phyloP scores from a whole-genome alignment of 73 alveolate genomes.

The Stentor coeruleus region DNA sequence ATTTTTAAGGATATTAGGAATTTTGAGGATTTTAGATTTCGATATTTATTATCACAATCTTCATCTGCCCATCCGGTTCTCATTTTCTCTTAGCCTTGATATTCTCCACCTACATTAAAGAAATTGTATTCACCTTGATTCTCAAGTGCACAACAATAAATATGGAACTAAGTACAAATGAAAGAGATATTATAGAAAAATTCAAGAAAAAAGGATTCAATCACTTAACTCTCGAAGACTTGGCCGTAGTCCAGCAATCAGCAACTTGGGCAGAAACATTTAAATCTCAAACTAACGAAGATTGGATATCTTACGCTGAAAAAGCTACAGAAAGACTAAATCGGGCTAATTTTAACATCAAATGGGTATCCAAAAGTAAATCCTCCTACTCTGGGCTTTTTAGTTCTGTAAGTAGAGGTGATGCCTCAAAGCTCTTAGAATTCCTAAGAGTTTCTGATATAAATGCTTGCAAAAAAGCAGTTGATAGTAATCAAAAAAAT shows the following conservation, averaged over 20 bases:
- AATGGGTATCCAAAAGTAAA: slow-evolving; percentile 61
- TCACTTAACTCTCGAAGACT: slow-evolving; percentile 74
- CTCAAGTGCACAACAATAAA: too few relatives aligned
- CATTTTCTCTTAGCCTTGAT: too few relatives aligned
- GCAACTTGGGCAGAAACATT: slow-evolving; percentile 69
- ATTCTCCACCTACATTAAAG: too few relatives aligned
- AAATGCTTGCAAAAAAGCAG: slow-evolving; percentile 17
- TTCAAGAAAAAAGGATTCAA: slow-evolving; percentile 81
- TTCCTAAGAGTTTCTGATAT: slow-evolving; percentile 26
- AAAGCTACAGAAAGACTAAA: slow-evolving; percentile 74
- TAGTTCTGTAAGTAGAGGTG: slow-evolving; percentile 39
- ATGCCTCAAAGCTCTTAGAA: slow-evolving; percentile 40
- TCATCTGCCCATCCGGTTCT: too few relatives aligned
- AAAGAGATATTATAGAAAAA: slow-evolving; percentile 45
- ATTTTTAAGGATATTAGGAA: too few relatives aligned
- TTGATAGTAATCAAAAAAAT: slow-evolving; percentile 62
- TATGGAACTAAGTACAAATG: too few relatives aligned
- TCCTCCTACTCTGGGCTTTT: slow-evolving; percentile 27
- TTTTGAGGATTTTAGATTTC: too few relatives aligned
- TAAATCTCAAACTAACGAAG: slow-evolving; percentile 57
- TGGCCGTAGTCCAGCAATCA: slow-evolving; percentile 74
- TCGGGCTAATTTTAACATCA: slow-evolving; percentile 66
- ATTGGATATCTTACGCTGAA: slow-evolving; percentile 69
- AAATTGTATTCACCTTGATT: too few relatives aligned
- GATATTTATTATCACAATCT: too few relatives aligned